Percentiles rank a stretch among this genome's conserved stretches.
phyloP scores from a whole-genome alignment of 148 eudicot genomes.

The Pharnaceum exiguum region DNA sequence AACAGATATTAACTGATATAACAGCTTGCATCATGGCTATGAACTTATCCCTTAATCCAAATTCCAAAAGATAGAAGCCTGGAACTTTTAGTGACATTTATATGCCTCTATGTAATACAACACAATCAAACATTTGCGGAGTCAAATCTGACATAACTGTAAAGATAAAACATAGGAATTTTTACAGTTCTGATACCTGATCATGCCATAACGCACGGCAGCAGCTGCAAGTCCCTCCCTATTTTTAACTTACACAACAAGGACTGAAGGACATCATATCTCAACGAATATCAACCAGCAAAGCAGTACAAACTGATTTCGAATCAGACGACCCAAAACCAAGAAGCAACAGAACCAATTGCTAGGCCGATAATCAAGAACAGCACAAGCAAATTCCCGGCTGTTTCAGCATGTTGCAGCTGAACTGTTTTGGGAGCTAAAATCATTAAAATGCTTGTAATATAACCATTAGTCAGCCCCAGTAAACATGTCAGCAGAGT shows the following conservation, averaged over 20 bases:
- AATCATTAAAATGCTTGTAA: slow-evolving; percentile 76
- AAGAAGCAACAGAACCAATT: slow-evolving; percentile 76
- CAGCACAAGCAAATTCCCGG: slow-evolving; percentile 70
- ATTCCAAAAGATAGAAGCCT: too few species aligned
- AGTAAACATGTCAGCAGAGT: slow-evolving; percentile 70
- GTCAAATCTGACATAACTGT: slow-evolving; percentile 1
- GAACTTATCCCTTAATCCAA: too few species aligned
- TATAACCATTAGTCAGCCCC: slow-evolving; percentile 89
- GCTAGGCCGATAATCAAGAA: slow-evolving; percentile 74
- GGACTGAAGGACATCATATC: slow-evolving; percentile 2
- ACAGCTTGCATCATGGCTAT: too few species aligned
- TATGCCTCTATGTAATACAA: not conserved
- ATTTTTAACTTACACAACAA: slow-evolving; percentile 2
- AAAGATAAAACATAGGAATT: slow-evolving; percentile 6
- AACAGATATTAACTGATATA: too few species aligned
- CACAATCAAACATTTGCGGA: not conserved
- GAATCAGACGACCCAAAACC: slow-evolving; percentile 86
- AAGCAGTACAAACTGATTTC: not conserved
- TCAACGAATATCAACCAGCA: not conserved
- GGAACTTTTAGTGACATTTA: too few species aligned
- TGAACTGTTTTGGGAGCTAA: slow-evolving; percentile 73
- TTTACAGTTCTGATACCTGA: slow-evolving; percentile 10
- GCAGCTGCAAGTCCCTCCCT: not conserved
- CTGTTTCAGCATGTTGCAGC: slow-evolving; percentile 66
- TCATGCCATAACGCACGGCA: slow-evolving; percentile 8